A percentile compares a stretch with the other conserved stretches of the same genome.
phyloP scores from a whole-genome alignment of 768 basidiomycete species.

The Peribolospora baueri region DNA sequence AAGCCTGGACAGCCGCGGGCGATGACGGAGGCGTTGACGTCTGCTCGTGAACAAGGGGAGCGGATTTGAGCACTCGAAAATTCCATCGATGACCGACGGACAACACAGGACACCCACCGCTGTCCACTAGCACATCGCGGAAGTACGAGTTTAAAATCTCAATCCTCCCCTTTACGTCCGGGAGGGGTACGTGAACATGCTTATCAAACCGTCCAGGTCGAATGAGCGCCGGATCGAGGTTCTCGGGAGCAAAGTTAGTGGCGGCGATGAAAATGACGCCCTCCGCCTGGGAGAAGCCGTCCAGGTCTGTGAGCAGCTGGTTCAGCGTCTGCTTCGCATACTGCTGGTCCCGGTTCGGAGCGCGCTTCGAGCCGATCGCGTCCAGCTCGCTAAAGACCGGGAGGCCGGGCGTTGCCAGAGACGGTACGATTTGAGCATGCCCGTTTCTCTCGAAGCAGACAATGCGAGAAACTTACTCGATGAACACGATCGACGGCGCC shows the following conservation, averaged over 20 bases:
- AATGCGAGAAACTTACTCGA: slow-evolving; percentile 20
- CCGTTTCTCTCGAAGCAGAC: too few relatives aligned
- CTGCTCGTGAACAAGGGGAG: slow-evolving; percentile 17
- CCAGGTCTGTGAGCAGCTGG: slow-evolving; percentile 88
- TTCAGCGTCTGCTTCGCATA: slow-evolving; percentile 43
- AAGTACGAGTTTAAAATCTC: slow-evolving; percentile 40
- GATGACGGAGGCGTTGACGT: slow-evolving; percentile 62
- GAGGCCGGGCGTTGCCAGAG: too few relatives aligned
- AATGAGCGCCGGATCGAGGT: slow-evolving; percentile 79
- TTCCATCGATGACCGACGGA: background rate
- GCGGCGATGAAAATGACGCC: slow-evolving; percentile 79
- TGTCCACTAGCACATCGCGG: background rate
- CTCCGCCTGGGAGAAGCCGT: slow-evolving; percentile 73
- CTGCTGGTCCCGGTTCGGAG: slow-evolving; percentile 40
- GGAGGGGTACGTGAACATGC: slow-evolving; percentile 70
- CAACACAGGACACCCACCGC: background rate
- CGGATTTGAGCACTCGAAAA: slow-evolving; percentile 7
- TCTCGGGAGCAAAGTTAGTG: slow-evolving; percentile 76
- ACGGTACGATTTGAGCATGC: too few relatives aligned
- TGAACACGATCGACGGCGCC: slow-evolving; percentile 92
- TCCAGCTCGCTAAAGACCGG: slow-evolving; percentile 18
- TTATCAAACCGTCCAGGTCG: slow-evolving; percentile 93
- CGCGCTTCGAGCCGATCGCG: slow-evolving; percentile 28
- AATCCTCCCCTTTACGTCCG: slow-evolving; percentile 78
- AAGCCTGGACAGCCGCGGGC: slow-evolving; percentile 90